These are phyloP conservation scores for Candida insectorum DNA, from an alignment of 805 yeast species.

Conservation along the genomic window DNA sequence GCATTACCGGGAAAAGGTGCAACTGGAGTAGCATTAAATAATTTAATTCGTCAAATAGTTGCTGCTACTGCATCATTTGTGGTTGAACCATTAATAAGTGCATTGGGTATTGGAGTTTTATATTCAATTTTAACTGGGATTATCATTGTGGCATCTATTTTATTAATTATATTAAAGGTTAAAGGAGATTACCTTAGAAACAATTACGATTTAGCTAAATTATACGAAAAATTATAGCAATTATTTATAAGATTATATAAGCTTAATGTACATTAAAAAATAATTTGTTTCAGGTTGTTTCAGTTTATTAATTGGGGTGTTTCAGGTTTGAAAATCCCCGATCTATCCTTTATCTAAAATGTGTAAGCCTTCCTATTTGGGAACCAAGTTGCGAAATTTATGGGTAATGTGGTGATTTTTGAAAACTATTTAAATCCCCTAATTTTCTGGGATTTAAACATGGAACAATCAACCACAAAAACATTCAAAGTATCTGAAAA, in stretches of 20 bases:
- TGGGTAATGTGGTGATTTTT: neutral
- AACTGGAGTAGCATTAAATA: conserved; percentile 82
- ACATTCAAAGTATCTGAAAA: conserved; percentile 61
- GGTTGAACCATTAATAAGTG: conserved; percentile 64
- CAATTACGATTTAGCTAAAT: conserved; percentile 52
- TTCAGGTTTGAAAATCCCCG: neutral
- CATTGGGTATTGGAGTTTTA: conserved; percentile 69
- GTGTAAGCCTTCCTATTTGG: too few relatives aligned
- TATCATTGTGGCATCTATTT: conserved; percentile 39
- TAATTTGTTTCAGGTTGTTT: conserved; percentile 5
- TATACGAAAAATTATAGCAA: conserved; percentile 48
- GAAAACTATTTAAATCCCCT: neutral
- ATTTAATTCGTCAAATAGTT: conserved; percentile 64
- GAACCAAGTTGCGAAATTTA: too few relatives aligned
- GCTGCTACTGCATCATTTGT: conserved; percentile 78
- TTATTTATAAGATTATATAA: neutral
- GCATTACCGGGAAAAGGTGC: conserved; percentile 86
- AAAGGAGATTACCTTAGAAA: conserved; percentile 64
- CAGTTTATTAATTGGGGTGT: neutral
- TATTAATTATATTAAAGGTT: conserved; percentile 46
- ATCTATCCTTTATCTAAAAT: too few relatives aligned
- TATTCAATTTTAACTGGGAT: conserved; percentile 65
- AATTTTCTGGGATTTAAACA: neutral
- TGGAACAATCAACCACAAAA: neutral
- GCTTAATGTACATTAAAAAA: neutral